phyloP scores from a whole-genome alignment of 768 basidiomycete species.

The Pisolithus microcarpus region DNA sequence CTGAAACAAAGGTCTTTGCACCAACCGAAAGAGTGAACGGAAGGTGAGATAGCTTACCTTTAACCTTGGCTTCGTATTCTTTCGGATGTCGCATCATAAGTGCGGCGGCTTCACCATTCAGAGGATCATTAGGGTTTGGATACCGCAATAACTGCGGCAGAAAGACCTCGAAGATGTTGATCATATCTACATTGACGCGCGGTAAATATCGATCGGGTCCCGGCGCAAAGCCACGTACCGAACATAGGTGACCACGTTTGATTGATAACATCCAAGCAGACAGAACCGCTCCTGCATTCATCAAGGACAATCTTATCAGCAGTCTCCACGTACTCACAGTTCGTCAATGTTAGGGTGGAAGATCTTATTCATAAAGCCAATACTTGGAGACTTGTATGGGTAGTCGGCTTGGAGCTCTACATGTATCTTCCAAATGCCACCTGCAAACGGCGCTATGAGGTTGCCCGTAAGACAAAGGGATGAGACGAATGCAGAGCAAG shows the following conservation, averaged over 20 bases:
- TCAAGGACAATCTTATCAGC: constrained; percentile 5
- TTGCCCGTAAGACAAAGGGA: neutral
- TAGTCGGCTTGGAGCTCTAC: constrained; percentile 98
- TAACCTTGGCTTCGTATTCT: constrained; percentile 90
- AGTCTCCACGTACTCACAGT: constrained; percentile 51
- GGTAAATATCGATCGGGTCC: neutral
- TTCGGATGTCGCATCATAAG: constrained; percentile 96
- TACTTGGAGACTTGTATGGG: constrained; percentile 97
- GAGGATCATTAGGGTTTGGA: constrained; percentile 95
- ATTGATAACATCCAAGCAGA: constrained; percentile 97
- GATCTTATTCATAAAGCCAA: constrained; percentile 99
- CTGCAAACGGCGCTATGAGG: constrained; percentile 83
- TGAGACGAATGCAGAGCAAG: neutral
- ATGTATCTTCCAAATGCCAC: constrained; percentile 98
- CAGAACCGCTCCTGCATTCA: constrained; percentile 78
- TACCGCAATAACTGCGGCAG: constrained; percentile 94
- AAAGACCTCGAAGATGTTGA: constrained; percentile 99
- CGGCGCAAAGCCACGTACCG: constrained; percentile 47
- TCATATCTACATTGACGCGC: constrained; percentile 67
- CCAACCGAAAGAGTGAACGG: neutral
- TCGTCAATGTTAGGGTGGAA: constrained; percentile 99
- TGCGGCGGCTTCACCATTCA: constrained; percentile 97
- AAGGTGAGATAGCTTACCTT: constrained; percentile 45
- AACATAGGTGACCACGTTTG: constrained; percentile 99
- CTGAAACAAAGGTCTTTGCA: constrained; percentile 33